Evolutionary conservation across 306 rosid species (phyloP).

Genomic region (Astragalus membranaceus): DNA sequence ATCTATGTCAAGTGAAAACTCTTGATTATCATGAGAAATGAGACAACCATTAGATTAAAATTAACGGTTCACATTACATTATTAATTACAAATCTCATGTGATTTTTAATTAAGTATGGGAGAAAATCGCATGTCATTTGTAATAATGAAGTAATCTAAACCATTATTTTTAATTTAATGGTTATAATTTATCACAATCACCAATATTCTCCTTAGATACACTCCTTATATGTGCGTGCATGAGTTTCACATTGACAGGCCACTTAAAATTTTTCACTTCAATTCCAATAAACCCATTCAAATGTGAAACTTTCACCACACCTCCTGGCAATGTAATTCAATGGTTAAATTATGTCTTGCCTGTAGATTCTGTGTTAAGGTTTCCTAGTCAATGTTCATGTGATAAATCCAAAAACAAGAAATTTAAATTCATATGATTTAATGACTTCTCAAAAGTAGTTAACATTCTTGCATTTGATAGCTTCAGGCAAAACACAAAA

Average conservation of each 20-base stretch:
- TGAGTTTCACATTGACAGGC: background rate
- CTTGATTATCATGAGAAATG: background rate
- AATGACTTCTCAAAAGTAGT: background rate
- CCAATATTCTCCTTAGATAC: too few species aligned
- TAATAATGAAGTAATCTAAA: too few species aligned
- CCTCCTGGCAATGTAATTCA: background rate
- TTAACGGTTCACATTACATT: background rate
- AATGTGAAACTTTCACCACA: background rate
- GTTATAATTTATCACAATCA: too few species aligned
- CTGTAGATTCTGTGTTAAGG: background rate
- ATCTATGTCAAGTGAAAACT: background rate
- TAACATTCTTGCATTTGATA: background rate
- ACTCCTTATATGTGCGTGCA: too few species aligned
- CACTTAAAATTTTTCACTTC: slow-evolving; percentile 8
- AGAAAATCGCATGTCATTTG: background rate
- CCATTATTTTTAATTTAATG: too few species aligned
- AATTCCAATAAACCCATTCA: background rate
- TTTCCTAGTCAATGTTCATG: background rate
- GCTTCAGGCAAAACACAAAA: slow-evolving; percentile 1
- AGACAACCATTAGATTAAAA: background rate
- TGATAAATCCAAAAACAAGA: background rate
- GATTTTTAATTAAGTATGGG: background rate
- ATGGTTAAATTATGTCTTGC: background rate
- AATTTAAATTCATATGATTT: background rate
- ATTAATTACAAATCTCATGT: background rate